Evolutionary conservation across 2,329 filamentous ascomycete species (phyloP).

Genomic region (Nannizzia gypsea): DNA sequence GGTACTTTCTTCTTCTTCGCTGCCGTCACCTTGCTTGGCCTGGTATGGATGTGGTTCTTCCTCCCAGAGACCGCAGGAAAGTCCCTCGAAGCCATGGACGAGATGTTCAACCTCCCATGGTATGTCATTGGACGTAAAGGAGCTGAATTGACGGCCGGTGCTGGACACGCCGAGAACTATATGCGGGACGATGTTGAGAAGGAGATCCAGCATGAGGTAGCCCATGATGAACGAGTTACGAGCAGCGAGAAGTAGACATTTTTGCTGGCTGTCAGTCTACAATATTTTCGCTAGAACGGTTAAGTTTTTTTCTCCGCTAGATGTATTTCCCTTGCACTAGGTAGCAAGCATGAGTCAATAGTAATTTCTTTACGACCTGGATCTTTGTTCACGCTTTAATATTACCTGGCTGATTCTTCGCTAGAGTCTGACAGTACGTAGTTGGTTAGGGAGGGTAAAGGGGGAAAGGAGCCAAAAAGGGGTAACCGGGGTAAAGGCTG

Average conservation of each 20-base stretch:
- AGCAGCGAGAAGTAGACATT: not conserved
- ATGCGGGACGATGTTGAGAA: not conserved
- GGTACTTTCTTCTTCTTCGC: slow-evolving; percentile 69
- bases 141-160: slow-evolving; percentile 9
- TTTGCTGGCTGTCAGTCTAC: not conserved
- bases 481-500: too few relatives aligned
- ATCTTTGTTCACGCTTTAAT: too few relatives aligned
- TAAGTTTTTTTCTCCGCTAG: not conserved
- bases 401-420: too few relatives aligned
- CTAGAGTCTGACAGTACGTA: too few relatives aligned
- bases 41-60: slow-evolving; percentile 56
- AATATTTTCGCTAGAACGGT: too few relatives aligned
- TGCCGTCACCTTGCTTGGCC: slow-evolving; percentile 53
- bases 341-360: too few relatives aligned
- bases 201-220: not conserved
- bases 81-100: slow-evolving; percentile 22
- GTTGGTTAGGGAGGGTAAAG: too few relatives aligned
- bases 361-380: too few relatives aligned
- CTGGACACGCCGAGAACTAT: slow-evolving; percentile 5
- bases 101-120: slow-evolving; percentile 15
- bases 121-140: slow-evolving; percentile 14
- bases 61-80: slow-evolving; percentile 59
- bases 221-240: not conserved
- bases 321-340: not conserved
- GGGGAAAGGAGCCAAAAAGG: too few relatives aligned